Evolutionary conservation across 2,329 filamentous ascomycete genomes (phyloP).

Genomic region (Calonectria honghensis): DNA sequence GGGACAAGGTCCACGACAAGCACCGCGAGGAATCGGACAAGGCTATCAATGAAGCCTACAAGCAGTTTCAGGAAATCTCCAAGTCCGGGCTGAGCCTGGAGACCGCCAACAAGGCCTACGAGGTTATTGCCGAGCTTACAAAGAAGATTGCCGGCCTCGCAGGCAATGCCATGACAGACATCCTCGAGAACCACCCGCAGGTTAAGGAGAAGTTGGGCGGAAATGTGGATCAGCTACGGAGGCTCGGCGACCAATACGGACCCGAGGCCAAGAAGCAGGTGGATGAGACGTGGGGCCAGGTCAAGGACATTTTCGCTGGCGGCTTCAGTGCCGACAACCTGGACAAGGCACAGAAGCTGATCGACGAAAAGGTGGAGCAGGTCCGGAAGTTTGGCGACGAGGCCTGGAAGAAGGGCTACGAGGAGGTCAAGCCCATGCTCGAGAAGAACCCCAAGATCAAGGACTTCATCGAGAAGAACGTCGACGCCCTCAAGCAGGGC

Average conservation of each 20-base stretch:
- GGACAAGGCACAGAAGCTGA: conserved; percentile 75
- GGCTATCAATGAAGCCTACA: conserved; percentile 80
- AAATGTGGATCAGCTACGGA: conserved; percentile 80
- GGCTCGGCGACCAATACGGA: conserved; percentile 81
- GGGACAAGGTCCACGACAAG: conserved; percentile 80
- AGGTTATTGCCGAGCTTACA: conserved; percentile 77
- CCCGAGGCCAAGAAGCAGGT: conserved; percentile 86
- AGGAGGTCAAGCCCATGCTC: conserved; percentile 82
- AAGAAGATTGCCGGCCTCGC: conserved; percentile 77
- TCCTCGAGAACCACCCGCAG: conserved; percentile 83
- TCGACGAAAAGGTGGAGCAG: conserved; percentile 82
- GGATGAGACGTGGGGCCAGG: conserved; percentile 81
- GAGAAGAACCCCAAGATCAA: conserved; percentile 87
- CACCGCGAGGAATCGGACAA: conserved; percentile 82
- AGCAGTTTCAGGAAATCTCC: conserved; percentile 77
- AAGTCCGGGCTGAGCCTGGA: conserved; percentile 77
- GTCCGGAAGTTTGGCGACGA: conserved; percentile 81
- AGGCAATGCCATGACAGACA: conserved; percentile 77
- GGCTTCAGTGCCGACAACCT: conserved; percentile 73
- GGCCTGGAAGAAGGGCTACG: conserved; percentile 82
- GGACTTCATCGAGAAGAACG: conserved; percentile 82
- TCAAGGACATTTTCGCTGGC: conserved; percentile 77
- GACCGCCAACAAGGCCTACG: conserved; percentile 76
- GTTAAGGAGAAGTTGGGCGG: conserved; percentile 83
- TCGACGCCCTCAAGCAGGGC: conserved; percentile 79